Conservation (phyloP, 2,329 filamentous ascomycete species). For the Fusarium domesticum region DNA sequence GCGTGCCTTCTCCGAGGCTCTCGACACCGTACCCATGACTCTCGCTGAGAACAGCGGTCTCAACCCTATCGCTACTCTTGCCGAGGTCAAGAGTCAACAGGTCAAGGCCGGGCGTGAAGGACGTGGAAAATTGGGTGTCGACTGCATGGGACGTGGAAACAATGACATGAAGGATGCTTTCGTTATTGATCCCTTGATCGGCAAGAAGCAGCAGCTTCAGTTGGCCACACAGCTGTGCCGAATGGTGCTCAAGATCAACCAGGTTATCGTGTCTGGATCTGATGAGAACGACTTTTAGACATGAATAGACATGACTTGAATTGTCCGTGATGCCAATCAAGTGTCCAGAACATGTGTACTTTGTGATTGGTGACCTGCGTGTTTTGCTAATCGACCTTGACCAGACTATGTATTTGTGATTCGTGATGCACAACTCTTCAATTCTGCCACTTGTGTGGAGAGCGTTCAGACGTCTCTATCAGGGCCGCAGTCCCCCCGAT, state of each 20-base stretch:
- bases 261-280: conserved; percentile 85
- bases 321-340: background rate
- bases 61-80: conserved; percentile 92
- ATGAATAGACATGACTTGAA: conserved; percentile 20
- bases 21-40: conserved; percentile 92
- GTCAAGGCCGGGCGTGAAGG: conserved; percentile 62
- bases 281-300: conserved; percentile 83
- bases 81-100: conserved; percentile 93
- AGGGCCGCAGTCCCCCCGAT: background rate
- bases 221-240: conserved; percentile 95
- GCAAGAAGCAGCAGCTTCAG: conserved; percentile 95
- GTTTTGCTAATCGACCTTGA: too few species aligned
- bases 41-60: conserved; percentile 96
- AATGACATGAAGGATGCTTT: conserved; percentile 99
- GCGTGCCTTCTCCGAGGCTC: conserved; percentile 93
- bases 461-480: background rate
- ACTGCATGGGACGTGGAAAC: conserved; percentile 94
- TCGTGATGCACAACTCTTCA: too few species aligned
- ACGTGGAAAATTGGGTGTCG: conserved; percentile 75
- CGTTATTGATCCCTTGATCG: conserved; percentile 96
- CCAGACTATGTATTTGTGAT: too few species aligned
- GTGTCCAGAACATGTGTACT: background rate
- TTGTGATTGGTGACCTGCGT: background rate
- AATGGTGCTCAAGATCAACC: conserved; percentile 97
- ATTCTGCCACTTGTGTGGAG: background rate